A percentile compares a stretch with the other conserved stretches of the same genome.
phyloP scores from a whole-genome alignment of 2,329 filamentous ascomycete genomes.

The Aspergillus fumigatus region DNA sequence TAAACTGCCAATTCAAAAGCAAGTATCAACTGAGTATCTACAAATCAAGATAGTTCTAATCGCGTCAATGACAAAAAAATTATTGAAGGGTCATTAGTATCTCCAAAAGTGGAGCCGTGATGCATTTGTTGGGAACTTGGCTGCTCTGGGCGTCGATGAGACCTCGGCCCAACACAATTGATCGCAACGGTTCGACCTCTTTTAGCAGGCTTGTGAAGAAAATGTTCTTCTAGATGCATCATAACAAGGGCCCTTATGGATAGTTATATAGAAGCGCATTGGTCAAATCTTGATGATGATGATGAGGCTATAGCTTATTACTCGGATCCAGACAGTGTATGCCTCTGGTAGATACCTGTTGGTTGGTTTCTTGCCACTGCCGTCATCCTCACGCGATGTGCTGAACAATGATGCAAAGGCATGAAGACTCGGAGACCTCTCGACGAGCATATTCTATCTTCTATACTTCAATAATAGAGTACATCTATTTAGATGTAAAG shows the following conservation, averaged over 20 bases:
- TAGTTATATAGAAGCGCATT: background rate
- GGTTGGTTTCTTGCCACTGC: background rate
- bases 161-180: constrained; percentile 11
- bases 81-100: background rate
- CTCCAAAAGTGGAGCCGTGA: constrained; percentile 7
- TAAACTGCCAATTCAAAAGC: background rate
- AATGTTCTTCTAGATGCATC: background rate
- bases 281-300: background rate
- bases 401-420: background rate
- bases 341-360: background rate
- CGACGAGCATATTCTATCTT: background rate
- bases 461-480: background rate
- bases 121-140: constrained; percentile 13
- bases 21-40: background rate
- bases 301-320: no score
- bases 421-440: background rate
- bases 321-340: background rate
- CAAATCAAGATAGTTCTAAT: background rate
- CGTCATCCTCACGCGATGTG: background rate
- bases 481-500: background rate
- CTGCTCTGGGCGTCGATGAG: background rate
- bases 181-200: constrained; percentile 3
- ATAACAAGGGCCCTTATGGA: background rate
- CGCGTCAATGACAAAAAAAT: constrained; percentile 1
- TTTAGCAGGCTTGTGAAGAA: background rate